Percentiles rank a stretch among this genome's conserved stretches.
These are phyloP conservation scores for Stagonosporopsis cucurbitacearum DNA, from an alignment of 2,329 filamentous ascomycete species.

Conservation along the genomic window DNA sequence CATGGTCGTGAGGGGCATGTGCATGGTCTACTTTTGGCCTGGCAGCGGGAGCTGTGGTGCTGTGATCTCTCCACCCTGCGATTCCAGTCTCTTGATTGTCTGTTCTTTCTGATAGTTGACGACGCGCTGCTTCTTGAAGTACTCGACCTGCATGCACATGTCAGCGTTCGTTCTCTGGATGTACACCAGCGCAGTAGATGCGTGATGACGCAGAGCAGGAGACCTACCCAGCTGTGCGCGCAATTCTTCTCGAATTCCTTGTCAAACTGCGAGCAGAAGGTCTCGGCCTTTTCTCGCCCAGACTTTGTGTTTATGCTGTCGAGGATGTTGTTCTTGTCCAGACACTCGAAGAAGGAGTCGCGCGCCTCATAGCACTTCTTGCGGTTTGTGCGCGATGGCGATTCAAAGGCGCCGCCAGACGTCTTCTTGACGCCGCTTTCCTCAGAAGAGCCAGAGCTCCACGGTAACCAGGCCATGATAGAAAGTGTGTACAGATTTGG, in stretches of 20 bases:
- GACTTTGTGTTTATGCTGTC: slow-evolving; percentile 70
- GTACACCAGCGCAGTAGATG: background rate
- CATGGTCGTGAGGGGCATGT: slow-evolving; percentile 24
- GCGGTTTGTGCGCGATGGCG: slow-evolving; percentile 84
- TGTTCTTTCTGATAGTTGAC: slow-evolving; percentile 87
- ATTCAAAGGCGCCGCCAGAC: slow-evolving; percentile 66
- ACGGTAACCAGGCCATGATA: slow-evolving; percentile 62
- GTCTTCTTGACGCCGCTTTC: slow-evolving; percentile 50
- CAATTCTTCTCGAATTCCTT: slow-evolving; percentile 82
- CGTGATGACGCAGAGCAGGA: slow-evolving; percentile 6
- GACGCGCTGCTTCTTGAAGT: slow-evolving; percentile 96
- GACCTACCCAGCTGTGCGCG: slow-evolving; percentile 84
- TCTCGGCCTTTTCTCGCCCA: slow-evolving; percentile 55
- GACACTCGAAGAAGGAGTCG: slow-evolving; percentile 85
- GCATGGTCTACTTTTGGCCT: slow-evolving; percentile 23
- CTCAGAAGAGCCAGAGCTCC: slow-evolving; percentile 51
- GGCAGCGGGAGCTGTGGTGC: slow-evolving; percentile 44
- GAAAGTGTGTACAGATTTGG: slow-evolving; percentile 17
- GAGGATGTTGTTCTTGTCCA: slow-evolving; percentile 81
- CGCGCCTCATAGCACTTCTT: slow-evolving; percentile 87
- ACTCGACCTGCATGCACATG: slow-evolving; percentile 72
- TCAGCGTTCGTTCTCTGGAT: background rate
- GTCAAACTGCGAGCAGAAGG: slow-evolving; percentile 66
- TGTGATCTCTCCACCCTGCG: slow-evolving; percentile 50
- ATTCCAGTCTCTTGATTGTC: slow-evolving; percentile 58